Base-by-base conservation (phyloP, 2,329 filamentous ascomycete genomes). In the Alternaria sp. region DNA sequence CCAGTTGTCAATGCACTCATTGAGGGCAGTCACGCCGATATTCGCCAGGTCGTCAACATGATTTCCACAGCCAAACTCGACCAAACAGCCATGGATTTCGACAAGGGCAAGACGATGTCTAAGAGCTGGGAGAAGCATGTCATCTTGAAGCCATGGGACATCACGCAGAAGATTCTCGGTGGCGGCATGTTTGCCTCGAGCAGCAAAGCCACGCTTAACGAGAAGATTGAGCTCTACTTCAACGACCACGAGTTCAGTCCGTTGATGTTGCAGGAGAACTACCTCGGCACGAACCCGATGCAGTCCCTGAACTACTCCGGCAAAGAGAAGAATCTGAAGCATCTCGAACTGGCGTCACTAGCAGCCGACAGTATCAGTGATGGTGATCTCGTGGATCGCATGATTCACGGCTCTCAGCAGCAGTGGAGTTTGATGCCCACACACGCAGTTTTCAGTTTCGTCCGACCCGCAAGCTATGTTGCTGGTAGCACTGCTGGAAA, bases 61-160 rank as follows among this genome's bases (percentile, higher is more conserved):
- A 86, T 99, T 59, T 93, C 93, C 0, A 96, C 96, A 0, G 91
- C 93, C 52, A 98, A 97, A 79, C 86, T 99, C 6, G 95, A 97
- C 71, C 90, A 93, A 74, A 85, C 86, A 19, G 87, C 87, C 13
- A 91, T 98, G 87, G 88, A 91, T 74, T 98, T 89, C 72, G 91
- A 96, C 73, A 86, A 96, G 76, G 90, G 92, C 75, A 97, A 97
- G 80, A 86, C 91, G 58, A 97, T 99, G 95, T 93, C 93, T 6
- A 97, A 97, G 81, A 91, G 93, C 2, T 99, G 96, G 96, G 93
- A 99, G 83, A 99, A 99, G 82, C 94, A 98, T 77, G 90, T 98
- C 40, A 89, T 99, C 13, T 84, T 99, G 59, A 98, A 98, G 81
- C 96, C 96, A 0, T 99, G 96, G 96, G 96, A 99, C 76, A 99